phyloP scores from a whole-genome alignment of 805 yeast species.

The Starmerella vitae region DNA sequence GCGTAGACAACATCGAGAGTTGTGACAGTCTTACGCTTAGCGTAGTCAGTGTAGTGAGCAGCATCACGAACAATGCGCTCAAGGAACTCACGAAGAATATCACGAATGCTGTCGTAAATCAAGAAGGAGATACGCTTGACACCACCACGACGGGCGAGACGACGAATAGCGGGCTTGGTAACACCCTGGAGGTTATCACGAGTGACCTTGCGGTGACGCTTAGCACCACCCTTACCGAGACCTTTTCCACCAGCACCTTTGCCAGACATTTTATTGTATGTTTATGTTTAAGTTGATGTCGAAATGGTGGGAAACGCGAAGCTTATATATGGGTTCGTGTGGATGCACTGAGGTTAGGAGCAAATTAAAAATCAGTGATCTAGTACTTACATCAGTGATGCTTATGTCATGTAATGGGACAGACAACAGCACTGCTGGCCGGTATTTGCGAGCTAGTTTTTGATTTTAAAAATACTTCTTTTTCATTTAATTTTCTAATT shows the following conservation, averaged over 20 bases:
- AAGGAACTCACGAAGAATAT: conserved; percentile 86
- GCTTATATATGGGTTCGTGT: conserved; percentile 11
- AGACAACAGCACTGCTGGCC: not conserved
- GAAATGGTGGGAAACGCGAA: not conserved
- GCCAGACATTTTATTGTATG: conserved; percentile 60
- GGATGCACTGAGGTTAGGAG: conserved; percentile 11
- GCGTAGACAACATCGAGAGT: conserved; percentile 98
- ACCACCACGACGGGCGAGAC: conserved; percentile 99
- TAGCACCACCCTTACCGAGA: conserved; percentile 99
- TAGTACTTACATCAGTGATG: conserved; percentile 14
- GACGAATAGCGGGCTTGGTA: conserved; percentile 99
- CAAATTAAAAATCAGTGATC: conserved; percentile 14
- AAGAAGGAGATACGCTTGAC: conserved; percentile 99
- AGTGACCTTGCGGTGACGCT: conserved; percentile 98
- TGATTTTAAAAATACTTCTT: not conserved
- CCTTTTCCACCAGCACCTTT: conserved; percentile 99
- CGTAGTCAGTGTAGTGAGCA: conserved; percentile 98
- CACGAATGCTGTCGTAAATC: conserved; percentile 98
- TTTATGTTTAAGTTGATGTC: not conserved
- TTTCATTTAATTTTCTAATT: not conserved
- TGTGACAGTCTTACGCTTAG: conserved; percentile 99
- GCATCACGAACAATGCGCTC: conserved; percentile 98
- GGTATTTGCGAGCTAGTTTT: not conserved
- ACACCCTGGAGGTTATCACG: conserved; percentile 99
- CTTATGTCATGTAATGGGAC: conserved; percentile 7